These are phyloP conservation scores for Lachancea kluyveri DNA, from an alignment of 805 yeast genomes.

Conservation along the genomic window DNA sequence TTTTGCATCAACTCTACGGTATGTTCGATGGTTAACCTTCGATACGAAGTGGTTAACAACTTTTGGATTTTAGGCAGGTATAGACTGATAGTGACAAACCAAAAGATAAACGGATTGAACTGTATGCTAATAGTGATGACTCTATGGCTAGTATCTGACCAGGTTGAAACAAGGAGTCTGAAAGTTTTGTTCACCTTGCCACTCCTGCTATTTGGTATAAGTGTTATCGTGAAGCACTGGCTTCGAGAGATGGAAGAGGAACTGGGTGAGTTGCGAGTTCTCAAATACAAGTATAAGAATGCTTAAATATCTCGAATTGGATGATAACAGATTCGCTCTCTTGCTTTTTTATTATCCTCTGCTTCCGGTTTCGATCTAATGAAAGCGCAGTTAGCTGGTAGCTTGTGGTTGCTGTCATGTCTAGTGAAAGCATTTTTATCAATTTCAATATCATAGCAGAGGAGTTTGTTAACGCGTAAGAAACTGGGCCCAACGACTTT, in stretches of 20 bases:
- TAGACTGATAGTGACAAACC: conserved; percentile 15
- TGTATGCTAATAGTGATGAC: conserved; percentile 20
- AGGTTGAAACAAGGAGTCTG: conserved; percentile 10
- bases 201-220: conserved; percentile 16
- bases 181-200: conserved; percentile 21
- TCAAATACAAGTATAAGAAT: conserved; percentile 30
- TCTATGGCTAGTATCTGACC: conserved; percentile 22
- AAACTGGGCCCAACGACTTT: conserved; percentile 21
- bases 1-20: conserved; percentile 19
- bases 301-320: conserved; percentile 13
- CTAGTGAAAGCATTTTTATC: conserved; percentile 14
- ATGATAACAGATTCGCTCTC: conserved; percentile 1
- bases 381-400: conserved; percentile 12
- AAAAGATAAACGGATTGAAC: conserved; percentile 17
- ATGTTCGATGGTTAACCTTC: conserved; percentile 21
- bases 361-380: conserved; percentile 3
- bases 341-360: conserved; percentile 4
- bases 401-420: conserved; percentile 20
- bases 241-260: conserved; percentile 19
- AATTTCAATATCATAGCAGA: conserved; percentile 20
- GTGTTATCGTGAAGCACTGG: conserved; percentile 19
- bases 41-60: conserved; percentile 23
- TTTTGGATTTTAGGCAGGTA: conserved; percentile 11
- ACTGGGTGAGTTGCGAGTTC: conserved; percentile 15
- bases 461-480: conserved; percentile 20